A percentile compares a stretch with the other conserved stretches of the same genome.
Evolutionary conservation across 805 yeast genomes (phyloP).

Genomic region (Saccharomyces jurei): DNA sequence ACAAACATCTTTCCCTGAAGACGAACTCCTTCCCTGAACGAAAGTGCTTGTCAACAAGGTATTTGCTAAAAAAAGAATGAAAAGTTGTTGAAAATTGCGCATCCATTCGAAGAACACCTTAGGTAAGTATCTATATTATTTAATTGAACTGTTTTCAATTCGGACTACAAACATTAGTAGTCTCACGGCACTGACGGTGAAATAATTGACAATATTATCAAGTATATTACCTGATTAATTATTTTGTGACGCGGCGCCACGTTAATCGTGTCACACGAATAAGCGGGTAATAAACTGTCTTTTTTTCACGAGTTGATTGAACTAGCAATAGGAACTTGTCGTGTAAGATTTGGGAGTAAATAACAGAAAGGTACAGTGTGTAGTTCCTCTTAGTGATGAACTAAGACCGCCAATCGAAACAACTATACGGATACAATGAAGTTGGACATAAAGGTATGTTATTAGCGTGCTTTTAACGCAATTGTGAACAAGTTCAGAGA

Average conservation of each 20-base stretch:
- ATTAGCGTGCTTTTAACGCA: background rate
- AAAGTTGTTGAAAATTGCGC: background rate
- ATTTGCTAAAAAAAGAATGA: background rate
- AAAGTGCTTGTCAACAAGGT: background rate
- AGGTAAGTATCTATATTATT: background rate
- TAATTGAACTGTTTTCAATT: background rate
- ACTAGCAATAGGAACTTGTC: background rate
- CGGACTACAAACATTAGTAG: background rate
- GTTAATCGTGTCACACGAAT: background rate
- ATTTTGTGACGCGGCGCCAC: background rate
- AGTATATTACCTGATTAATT: background rate
- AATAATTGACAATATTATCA: background rate
- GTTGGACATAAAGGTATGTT: slow-evolving; percentile 26
- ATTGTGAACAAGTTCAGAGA: background rate
- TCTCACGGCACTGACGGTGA: background rate
- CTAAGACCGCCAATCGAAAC: background rate
- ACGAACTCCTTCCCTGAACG: background rate
- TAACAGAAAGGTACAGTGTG: background rate
- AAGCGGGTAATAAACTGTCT: background rate
- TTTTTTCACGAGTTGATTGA: background rate
- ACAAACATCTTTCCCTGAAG: background rate
- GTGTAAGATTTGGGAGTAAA: slow-evolving; percentile 1
- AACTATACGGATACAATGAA: slow-evolving; percentile 14
- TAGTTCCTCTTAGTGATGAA: background rate
- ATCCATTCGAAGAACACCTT: background rate